Percentiles rank a stretch among this genome's conserved stretches.
These are phyloP conservation scores for Plicaturopsis crispa DNA, from an alignment of 768 basidiomycete genomes.

Conservation along the genomic window DNA sequence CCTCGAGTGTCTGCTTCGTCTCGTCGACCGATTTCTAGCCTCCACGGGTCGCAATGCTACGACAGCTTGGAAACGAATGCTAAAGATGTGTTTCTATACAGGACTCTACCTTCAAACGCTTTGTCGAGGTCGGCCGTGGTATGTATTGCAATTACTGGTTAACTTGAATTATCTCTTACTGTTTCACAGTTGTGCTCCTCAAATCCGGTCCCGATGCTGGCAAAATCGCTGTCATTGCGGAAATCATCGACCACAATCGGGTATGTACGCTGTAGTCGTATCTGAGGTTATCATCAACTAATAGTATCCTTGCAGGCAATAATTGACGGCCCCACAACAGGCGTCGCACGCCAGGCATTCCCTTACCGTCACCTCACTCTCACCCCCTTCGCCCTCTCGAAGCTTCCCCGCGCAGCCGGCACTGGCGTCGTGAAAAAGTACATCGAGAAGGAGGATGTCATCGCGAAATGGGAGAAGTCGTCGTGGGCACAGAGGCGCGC, in stretches of 20 bases:
- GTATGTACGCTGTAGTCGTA: constrained; percentile 36
- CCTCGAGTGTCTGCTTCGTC: too few relatives aligned
- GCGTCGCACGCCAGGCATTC: constrained; percentile 87
- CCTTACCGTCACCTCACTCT: constrained; percentile 90
- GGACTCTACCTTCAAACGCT: constrained; percentile 91
- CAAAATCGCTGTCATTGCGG: constrained; percentile 90
- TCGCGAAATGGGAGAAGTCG: constrained; percentile 86
- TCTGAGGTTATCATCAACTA: not conserved
- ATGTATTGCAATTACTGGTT: constrained; percentile 14
- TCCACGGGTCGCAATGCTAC: too few relatives aligned
- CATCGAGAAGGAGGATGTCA: constrained; percentile 75
- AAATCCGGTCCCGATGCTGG: constrained; percentile 80
- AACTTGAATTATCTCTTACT: not conserved
- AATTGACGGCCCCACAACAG: constrained; percentile 88
- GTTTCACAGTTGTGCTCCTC: constrained; percentile 77
- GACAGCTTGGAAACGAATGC: too few relatives aligned
- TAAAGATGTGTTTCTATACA: constrained; percentile 22
- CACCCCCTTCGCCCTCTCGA: constrained; percentile 75
- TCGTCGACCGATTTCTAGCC: too few relatives aligned
- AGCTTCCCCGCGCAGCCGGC: constrained; percentile 84
- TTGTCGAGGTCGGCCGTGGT: constrained; percentile 98
- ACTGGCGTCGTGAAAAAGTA: constrained; percentile 78
- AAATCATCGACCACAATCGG: constrained; percentile 99
- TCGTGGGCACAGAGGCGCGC: constrained; percentile 85
- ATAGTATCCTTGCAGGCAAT: constrained; percentile 58